Evolutionary conservation across 2,329 filamentous ascomycete genomes (phyloP).

Genomic region (Hymenoscyphus fraxineus): DNA sequence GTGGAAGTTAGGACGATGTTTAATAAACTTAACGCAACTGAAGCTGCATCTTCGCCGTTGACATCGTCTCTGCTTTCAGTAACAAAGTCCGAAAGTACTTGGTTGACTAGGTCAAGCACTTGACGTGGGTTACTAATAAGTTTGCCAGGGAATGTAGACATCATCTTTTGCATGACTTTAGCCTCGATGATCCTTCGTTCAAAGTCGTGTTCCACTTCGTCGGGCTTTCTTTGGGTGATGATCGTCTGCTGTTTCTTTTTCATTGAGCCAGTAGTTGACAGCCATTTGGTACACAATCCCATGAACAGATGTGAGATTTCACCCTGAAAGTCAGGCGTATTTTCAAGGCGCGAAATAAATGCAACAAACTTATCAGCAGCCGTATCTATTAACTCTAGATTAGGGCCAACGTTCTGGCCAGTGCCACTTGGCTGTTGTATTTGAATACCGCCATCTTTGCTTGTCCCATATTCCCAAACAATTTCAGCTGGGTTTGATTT

Average conservation of each 20-base stretch:
- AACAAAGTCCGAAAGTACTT: conserved; percentile 46
- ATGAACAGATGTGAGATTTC: conserved; percentile 61
- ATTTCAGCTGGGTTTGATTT: conserved; percentile 31
- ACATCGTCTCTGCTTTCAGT: conserved; percentile 37
- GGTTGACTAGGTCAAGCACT: conserved; percentile 59
- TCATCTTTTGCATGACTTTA: conserved; percentile 61
- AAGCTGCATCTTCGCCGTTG: conserved; percentile 44
- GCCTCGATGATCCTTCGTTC: conserved; percentile 52
- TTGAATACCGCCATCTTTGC: conserved; percentile 47
- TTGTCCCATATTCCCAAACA: conserved; percentile 52
- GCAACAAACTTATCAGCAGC: conserved; percentile 40
- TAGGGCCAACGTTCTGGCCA: neutral
- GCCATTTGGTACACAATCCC: conserved; percentile 54
- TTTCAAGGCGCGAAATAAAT: conserved; percentile 48
- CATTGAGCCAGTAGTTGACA: conserved; percentile 34
- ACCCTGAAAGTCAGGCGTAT: conserved; percentile 31
- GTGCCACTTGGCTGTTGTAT: conserved; percentile 36
- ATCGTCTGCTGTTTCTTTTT: conserved; percentile 17
- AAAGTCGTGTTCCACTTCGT: conserved; percentile 39
- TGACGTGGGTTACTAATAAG: conserved; percentile 62
- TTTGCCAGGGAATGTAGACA: conserved; percentile 59
- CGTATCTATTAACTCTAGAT: conserved; percentile 37
- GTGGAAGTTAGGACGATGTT: conserved; percentile 58
- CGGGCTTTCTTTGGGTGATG: conserved; percentile 32
- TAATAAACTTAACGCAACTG: conserved; percentile 56